Base-by-base conservation (phyloP, 78 protist species). In the Polysphondylium violaceum region DNA sequence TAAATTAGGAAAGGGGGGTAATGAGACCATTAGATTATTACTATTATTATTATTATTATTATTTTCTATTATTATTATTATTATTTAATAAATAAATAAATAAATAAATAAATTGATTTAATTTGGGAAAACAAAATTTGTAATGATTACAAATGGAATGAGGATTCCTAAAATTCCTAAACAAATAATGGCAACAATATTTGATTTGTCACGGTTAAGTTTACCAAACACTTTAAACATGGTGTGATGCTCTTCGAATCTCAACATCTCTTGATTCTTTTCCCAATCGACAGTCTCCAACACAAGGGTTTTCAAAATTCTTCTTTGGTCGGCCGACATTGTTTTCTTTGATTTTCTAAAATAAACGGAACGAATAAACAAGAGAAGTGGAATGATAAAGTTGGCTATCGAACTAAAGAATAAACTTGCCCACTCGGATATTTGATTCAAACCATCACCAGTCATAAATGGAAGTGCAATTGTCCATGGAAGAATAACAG, bases 401-500 rank as follows among this genome's bases (percentile, higher is more conserved):
- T 88, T 88, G 36, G 86, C 75, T 2, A 65, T 77, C 16, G 89
- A 76, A 47, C 76, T 76, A 51, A 88, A 72, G 50, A 71, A 60
- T 12, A 88, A 31, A 68, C 94, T 88, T 11, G 86, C 14, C 23
- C 56, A 88, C 14, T 76, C 51, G 1, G 56, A 35, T 23, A 88
- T 79, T 36, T 53, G 16, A 8, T 33, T 51, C 11, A 88, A 36
- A 25, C 94, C 94, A 21, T 60, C 23, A 16, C 94, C 94, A 77
- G 94, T 74, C 75, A 72, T 77, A 29, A 88, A 88, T 38, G 85
- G 87, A 19, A 88, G 76, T 4, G 71, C 85, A 8, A 88, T 35
- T 19, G 76, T 21, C 94, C 94, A 88, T n/a, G 94, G 94, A 21
- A 88, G 36, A 5, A 88, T 27, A 2, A 88, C 94, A 2, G 89